A percentile compares a stretch with the other conserved stretches of the same genome.
Conservation (phyloP, 257 asterid genomes). For the Dorcoceras hygrometricum region DNA sequence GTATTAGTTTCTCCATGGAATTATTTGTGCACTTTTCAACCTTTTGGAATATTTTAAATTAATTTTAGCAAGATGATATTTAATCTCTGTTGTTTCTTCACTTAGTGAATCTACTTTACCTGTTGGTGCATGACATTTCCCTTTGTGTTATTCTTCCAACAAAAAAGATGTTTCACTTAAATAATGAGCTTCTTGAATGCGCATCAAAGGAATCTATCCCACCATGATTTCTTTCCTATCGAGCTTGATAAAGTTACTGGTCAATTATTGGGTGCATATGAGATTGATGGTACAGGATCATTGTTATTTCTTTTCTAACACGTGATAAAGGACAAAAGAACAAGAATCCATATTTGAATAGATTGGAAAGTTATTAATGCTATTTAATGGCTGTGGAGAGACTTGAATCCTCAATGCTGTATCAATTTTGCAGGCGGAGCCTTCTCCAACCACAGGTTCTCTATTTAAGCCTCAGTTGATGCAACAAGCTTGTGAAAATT, state of each 20-base stretch:
- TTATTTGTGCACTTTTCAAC: constrained; percentile 32
- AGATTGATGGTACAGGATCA: constrained; percentile 6
- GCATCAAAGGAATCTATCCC: constrained; percentile 23
- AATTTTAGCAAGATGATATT: constrained; percentile 10
- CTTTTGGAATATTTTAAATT: constrained; percentile 25
- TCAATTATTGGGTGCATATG: constrained; percentile 23
- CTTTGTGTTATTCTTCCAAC: constrained; percentile 25
- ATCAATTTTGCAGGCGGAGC: constrained; percentile 73
- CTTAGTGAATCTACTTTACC: constrained; percentile 44
- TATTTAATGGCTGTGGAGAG: constrained; percentile 19
- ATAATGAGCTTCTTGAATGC: constrained; percentile 29
- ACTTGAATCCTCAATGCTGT: constrained; percentile 3
- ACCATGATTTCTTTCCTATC: constrained; percentile 9
- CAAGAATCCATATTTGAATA: background rate
- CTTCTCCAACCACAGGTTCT: constrained; percentile 98
- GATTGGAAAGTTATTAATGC: constrained; percentile 19
- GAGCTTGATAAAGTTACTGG: background rate
- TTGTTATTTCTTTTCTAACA: background rate
- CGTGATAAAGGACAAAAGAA: background rate
- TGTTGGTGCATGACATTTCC: constrained; percentile 34
- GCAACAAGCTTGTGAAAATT: constrained; percentile 59
- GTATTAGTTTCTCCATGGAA: constrained; percentile 39
- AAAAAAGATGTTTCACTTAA: constrained; percentile 21
- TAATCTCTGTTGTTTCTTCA: constrained; percentile 43
- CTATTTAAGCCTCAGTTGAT: constrained; percentile 63